These are phyloP conservation scores for Candida coleopterorum DNA, from an alignment of 805 yeast species.

Conservation along the genomic window DNA sequence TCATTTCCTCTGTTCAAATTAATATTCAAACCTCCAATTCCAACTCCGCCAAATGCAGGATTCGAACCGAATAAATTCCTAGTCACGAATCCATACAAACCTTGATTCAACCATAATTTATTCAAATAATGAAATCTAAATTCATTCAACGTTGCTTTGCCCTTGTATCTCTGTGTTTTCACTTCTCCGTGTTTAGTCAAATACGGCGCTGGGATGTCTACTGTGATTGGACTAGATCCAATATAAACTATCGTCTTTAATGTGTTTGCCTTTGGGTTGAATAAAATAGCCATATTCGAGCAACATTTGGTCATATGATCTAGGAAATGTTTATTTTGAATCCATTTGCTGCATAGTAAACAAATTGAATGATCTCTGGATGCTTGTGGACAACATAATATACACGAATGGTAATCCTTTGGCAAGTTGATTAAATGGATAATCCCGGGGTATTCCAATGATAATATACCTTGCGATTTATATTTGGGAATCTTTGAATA, in stretches of 20 bases:
- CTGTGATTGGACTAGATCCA: conserved; percentile 20
- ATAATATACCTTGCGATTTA: conserved; percentile 16
- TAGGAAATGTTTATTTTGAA: conserved; percentile 17
- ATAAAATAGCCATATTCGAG: conserved; percentile 22
- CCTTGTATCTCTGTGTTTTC: conserved; percentile 48
- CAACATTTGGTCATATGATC: conserved; percentile 25
- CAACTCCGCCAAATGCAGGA: conserved; percentile 11
- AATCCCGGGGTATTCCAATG: conserved; percentile 50
- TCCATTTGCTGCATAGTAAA: conserved; percentile 29
- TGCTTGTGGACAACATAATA: conserved; percentile 17
- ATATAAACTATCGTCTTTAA: conserved; percentile 21
- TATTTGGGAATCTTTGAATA: conserved; percentile 15
- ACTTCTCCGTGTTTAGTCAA: conserved; percentile 74
- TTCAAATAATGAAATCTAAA: conserved; percentile 54
- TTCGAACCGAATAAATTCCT: conserved; percentile 24
- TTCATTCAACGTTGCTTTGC: conserved; percentile 52
- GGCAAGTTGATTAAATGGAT: conserved; percentile 53
- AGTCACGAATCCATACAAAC: conserved; percentile 45
- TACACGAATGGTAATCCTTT: conserved; percentile 25
- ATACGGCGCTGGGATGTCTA: conserved; percentile 59
- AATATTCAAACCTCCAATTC: conserved; percentile 13
- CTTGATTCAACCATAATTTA: conserved; percentile 59
- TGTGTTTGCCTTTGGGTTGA: conserved; percentile 21
- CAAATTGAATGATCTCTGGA: conserved; percentile 25
- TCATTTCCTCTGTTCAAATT: neutral